phyloP scores from a whole-genome alignment of 148 eudicot species.

The Rhododendron kiyosumense region DNA sequence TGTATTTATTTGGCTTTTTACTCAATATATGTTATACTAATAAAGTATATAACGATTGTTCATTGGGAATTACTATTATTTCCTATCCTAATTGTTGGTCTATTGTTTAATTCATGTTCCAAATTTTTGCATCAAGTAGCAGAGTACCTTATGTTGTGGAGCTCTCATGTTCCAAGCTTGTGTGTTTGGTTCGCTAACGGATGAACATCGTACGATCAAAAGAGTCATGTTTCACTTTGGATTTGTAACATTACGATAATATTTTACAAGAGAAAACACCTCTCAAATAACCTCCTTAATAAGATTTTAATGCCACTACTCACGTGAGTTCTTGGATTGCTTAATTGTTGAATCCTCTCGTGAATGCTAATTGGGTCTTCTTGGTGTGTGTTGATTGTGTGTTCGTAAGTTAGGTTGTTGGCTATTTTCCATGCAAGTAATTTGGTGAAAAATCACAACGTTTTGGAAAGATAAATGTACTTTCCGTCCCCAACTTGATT shows the following conservation, averaged over 20 bases:
- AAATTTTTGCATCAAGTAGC: background rate
- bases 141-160: background rate
- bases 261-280: no score
- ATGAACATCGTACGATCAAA: background rate
- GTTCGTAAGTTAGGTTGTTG: background rate
- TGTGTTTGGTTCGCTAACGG: background rate
- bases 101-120: background rate
- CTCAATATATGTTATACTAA: no score
- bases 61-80: background rate
- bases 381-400: background rate
- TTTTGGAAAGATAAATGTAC: background rate
- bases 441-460: background rate
- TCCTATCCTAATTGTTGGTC: background rate
- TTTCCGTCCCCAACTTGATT: background rate
- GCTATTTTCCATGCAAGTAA: background rate
- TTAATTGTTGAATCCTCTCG: background rate
- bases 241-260: no score
- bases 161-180: background rate
- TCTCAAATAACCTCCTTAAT: no score
- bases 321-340: background rate
- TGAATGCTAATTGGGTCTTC: background rate
- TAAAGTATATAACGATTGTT: background rate
- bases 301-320: background rate
- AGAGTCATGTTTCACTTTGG: background rate
- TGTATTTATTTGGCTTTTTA: background rate